Evolutionary conservation across 2,329 filamentous ascomycete species (phyloP).

Genomic region (Pseudogymnoascus sp.): DNA sequence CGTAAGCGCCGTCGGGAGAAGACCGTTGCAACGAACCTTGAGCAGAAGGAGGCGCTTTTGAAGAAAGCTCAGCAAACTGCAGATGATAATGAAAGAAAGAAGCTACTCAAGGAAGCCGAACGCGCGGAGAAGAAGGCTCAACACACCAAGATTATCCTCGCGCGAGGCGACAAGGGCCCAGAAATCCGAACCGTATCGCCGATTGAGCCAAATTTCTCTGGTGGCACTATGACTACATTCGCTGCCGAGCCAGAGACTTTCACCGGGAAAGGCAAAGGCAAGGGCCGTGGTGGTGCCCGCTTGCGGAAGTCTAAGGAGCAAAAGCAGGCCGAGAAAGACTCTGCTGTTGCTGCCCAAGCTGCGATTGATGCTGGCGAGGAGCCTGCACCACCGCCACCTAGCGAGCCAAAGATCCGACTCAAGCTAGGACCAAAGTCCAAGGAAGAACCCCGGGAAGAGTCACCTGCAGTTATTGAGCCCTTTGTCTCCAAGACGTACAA

Average conservation of each 20-base stretch:
- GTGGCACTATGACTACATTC: conserved; percentile 79
- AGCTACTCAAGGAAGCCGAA: conserved; percentile 76
- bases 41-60: conserved; percentile 77
- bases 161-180: conserved; percentile 76
- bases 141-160: conserved; percentile 78
- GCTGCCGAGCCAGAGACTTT: conserved; percentile 40
- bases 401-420: conserved; percentile 48
- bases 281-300: conserved; percentile 44
- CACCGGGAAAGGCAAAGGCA: conserved; percentile 46
- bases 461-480: conserved; percentile 28
- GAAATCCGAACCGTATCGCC: conserved; percentile 58
- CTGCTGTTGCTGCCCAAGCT: conserved; percentile 79
- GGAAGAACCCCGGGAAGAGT: conserved; percentile 28
- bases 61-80: conserved; percentile 68
- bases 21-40: conserved; percentile 86
- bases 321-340: conserved; percentile 72
- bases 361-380: conserved; percentile 73
- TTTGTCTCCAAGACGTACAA: conserved; percentile 91
- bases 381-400: conserved; percentile 42
- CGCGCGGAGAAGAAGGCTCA: conserved; percentile 88
- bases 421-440: conserved; percentile 41
- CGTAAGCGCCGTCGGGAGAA: conserved; percentile 92
- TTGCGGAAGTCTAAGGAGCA: conserved; percentile 88
- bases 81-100: conserved; percentile 74
- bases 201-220: conserved; percentile 72